Evolutionary conservation across 1,139 yeast species (phyloP), one percentile per base, ranked within the genome.

Genomic region (Lodderomyces metapsilosis): DNA sequence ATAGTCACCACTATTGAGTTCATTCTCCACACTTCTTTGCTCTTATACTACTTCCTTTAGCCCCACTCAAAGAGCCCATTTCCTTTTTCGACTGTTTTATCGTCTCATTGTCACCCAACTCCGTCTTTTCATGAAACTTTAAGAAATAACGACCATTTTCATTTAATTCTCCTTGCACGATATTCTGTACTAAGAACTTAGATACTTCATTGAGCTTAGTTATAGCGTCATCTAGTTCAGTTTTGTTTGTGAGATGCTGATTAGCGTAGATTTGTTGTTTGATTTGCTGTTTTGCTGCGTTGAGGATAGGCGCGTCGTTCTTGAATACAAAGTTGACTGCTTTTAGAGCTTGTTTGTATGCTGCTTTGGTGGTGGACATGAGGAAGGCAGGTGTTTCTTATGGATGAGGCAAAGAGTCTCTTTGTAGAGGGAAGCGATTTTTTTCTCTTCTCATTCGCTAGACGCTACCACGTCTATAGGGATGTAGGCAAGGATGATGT

Each of bases 61-160:
- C 64, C 2, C 75, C 75, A 1, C 74, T 68, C 48, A 72, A 66
- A 27, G 72, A 61, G 4, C 77, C 77, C 63, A 72, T 50, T 31
- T 68, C 56, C 41, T 53, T 57, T 42, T 61, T 59, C 27, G 53
- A 51, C 41, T 64, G 66, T 49, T 68, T 71, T 49, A 72, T 72
- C 32, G 69, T 62, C 39, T 72, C 95, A 59, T 92, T 92, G 58
- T 89, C 96, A 11, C 98, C 98, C 41, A 91, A 71, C 61, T 92
- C 98, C 0, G 95, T 87, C 40, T 84, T 79, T 40, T 79, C 68
- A 58, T 88, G 96, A 52, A 92, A 83, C 49, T 84, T 82, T 54
- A 89, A 68, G 43, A 66, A 64, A 48, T 74, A 77, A 40, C 64
- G 73, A 5, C 68, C 73, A 20, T 70, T 73, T 0, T 64, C 69